Evolutionary conservation across 164 flowering plant species (phyloP), one percentile per base, ranked within the genome.

Genomic region (Liquidambar formosana): DNA sequence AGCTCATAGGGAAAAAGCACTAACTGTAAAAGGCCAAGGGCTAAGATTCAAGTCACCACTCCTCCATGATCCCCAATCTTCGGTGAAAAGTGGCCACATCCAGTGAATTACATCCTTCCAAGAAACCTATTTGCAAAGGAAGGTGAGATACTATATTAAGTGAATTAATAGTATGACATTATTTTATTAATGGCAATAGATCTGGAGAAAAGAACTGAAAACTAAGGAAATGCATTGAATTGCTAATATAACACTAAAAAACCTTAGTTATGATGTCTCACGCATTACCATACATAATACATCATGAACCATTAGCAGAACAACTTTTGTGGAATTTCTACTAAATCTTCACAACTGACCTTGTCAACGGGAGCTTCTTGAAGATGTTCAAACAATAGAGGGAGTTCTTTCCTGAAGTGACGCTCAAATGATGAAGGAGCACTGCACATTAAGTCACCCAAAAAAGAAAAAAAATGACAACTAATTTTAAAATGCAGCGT

Each of bases 81-180:
- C 97, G 22, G 88, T 82, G 77, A 91, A 95, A 76, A 93, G 93
- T 63, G 99, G 97, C 99, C 99, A 95, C 96, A 94, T 89, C 99
- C 99, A 94, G 65, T 94, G 99, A 63, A 76, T 79, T 25, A 94
- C 92, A 82, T 95, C 99, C 64, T 81, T 82, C 99, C 97, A 95
- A 59, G 87, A 78, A 65, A 88, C 88, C 97, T 92, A 77, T 33
- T 58, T 46, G 67, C 46, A 57, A 18, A 71, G 3, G 57, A 74
- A 47, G 5, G 63, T 61, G 49, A 75, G 68, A 70, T 43, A 63
- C 11, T 48, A 57, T 19, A 5, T n/a, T 57, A 44, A 56, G 43
- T 43, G 61, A 8, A 33, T 22, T 12, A 66, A n/a, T 13, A 45
- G 43, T 26, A 16, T 63, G 28, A 28, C 1, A 60, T 11, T 21